Conservation (phyloP, 257 asterid genomes). For the Penstemon newberryi region DNA sequence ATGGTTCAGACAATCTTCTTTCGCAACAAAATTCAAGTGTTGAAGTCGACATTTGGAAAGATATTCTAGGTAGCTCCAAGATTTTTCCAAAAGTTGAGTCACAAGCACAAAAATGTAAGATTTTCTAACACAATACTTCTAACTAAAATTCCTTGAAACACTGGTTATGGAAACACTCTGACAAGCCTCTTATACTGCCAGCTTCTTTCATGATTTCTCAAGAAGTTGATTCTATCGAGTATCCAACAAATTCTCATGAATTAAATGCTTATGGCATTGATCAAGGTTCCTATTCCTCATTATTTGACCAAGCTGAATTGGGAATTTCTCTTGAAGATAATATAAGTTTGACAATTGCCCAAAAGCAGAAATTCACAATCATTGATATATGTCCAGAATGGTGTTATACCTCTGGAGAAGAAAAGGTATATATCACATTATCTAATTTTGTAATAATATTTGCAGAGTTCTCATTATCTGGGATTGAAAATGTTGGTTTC, state of each 20-base stretch:
- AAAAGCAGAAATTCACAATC: slow-evolving; percentile 76
- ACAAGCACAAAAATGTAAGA: slow-evolving; percentile 50
- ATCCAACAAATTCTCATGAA: slow-evolving; percentile 40
- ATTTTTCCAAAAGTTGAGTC: slow-evolving; percentile 37
- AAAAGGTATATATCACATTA: slow-evolving; percentile 57
- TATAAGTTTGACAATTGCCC: slow-evolving; percentile 54
- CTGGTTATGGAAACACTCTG: slow-evolving; percentile 28
- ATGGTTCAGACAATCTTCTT: slow-evolving; percentile 39
- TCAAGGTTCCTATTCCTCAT: slow-evolving; percentile 38
- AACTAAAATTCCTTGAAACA: slow-evolving; percentile 10
- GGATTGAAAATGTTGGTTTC: neutral
- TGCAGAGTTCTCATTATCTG: neutral
- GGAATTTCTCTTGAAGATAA: slow-evolving; percentile 51
- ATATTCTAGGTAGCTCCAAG: slow-evolving; percentile 47
- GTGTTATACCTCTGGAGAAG: slow-evolving; percentile 76
- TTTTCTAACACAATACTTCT: slow-evolving; percentile 13
- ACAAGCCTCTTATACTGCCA: slow-evolving; percentile 36
- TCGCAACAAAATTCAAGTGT: slow-evolving; percentile 41
- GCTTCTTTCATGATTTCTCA: slow-evolving; percentile 42
- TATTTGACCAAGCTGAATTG: slow-evolving; percentile 55
- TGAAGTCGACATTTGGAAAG: slow-evolving; percentile 60
- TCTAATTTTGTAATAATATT: slow-evolving; percentile 15
- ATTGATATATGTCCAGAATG: slow-evolving; percentile 88
- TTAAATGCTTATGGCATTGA: slow-evolving; percentile 37
- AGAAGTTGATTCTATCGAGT: slow-evolving; percentile 41